phyloP scores from a whole-genome alignment of 352 stramenopile genomes.

The Pythium utonaiense region DNA sequence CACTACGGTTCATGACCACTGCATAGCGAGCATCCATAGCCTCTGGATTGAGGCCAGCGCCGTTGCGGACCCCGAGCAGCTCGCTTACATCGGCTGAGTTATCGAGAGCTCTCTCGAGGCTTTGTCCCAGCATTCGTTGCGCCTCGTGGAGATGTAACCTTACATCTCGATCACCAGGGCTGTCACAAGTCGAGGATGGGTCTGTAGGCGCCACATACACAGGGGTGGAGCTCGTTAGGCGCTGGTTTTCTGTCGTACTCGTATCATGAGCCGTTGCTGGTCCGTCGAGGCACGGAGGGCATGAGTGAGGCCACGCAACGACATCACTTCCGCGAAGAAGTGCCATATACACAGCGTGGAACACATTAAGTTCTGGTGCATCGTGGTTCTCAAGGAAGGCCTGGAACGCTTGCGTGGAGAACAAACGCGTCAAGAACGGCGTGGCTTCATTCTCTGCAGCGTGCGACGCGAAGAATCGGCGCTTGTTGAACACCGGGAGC shows the following conservation, averaged over 20 bases:
- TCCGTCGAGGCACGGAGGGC: constrained; percentile 33
- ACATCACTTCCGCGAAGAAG: constrained; percentile 49
- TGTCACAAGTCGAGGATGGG: not conserved
- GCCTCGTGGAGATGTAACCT: not conserved
- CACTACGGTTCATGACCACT: constrained; percentile 23
- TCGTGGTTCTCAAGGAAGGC: constrained; percentile 79
- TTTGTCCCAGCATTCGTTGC: not conserved
- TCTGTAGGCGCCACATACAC: constrained; percentile 25
- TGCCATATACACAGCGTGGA: constrained; percentile 71
- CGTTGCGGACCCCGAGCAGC: constrained; percentile 6
- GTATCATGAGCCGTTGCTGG: constrained; percentile 20
- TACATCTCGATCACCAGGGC: not conserved
- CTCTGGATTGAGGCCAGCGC: not conserved
- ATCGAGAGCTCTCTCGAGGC: constrained; percentile 17
- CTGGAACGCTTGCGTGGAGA: constrained; percentile 77
- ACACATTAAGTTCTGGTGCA: constrained; percentile 62
- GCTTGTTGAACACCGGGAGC: constrained; percentile 86
- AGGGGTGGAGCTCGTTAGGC: constrained; percentile 13
- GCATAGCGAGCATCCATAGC: constrained; percentile 19
- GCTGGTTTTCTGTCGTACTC: not conserved
- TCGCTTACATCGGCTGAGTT: constrained; percentile 14
- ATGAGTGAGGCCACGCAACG: constrained; percentile 15
- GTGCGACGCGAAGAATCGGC: constrained; percentile 66
- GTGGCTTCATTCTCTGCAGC: constrained; percentile 53
- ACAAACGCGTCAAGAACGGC: constrained; percentile 63